Base-by-base conservation (phyloP, 2,329 filamentous ascomycete genomes). In the Alternaria triticina region DNA sequence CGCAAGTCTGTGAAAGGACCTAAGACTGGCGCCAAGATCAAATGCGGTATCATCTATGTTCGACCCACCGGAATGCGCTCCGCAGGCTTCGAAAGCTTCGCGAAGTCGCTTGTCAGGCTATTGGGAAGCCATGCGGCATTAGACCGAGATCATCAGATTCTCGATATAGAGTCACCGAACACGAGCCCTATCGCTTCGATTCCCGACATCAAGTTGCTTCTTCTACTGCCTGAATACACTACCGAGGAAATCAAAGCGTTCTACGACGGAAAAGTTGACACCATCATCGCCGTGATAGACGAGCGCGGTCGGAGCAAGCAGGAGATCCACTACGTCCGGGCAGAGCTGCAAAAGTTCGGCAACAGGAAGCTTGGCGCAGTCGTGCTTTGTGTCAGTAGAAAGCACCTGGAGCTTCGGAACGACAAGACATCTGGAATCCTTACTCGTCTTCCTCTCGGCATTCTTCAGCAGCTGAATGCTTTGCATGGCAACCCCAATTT, bases 291-390 rank as follows among this genome's bases (percentile, higher is more conserved):
- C 20, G 40, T 57, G 4, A 28, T 57, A 13, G 55, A 57, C 22
- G 33, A 47, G 22, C 20, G 15, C 8, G 55, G 55, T 33, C 55
- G 55, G 1, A 57, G 9, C 22, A 57, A 50, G 25, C 6, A 17
- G 3, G 45, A 43, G 2, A 2, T 57, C 3, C 45, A 15, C 6
- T 43, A 50, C 23, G 20, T 57, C 13, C 27, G 30, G 6, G 43
- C 55, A 4, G 55, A 57, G 23, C 17, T 57, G 15, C 55, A 57
- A 25, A 57, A 57, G 23, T 57, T 57, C 12, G 55, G 55, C 40
- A 50, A 57, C 17, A 47, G 30, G 8, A 57, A 57, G 20, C 11
- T 50, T 23, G 55, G 55, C n/a, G 55, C 55, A 7, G 27, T 57
- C 9, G 51, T 54, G 5, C 51, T 43, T 6, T 54, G 45, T 28